Evolutionary conservation across 495 filamentous ascomycete genomes (phyloP).

Genomic region (Xylaria venustula): DNA sequence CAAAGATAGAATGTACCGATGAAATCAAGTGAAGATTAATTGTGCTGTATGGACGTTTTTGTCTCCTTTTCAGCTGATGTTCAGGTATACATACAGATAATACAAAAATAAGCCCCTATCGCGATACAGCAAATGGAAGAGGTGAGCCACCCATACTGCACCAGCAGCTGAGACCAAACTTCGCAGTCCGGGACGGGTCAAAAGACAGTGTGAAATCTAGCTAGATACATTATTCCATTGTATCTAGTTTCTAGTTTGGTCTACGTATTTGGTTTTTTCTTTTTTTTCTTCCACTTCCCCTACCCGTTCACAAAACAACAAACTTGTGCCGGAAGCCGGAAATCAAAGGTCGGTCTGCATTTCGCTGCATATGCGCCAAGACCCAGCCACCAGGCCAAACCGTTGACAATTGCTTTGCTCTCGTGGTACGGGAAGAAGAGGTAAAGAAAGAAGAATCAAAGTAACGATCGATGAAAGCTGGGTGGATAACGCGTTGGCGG

Average conservation of each 20-base stretch:
- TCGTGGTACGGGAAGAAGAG: not conserved
- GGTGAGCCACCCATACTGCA: too few relatives aligned
- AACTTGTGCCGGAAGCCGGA: constrained; percentile 13
- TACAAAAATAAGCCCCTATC: too few relatives aligned
- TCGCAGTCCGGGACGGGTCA: not conserved
- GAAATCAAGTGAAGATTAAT: too few relatives aligned
- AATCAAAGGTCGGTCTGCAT: constrained; percentile 15
- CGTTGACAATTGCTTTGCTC: constrained; percentile 3
- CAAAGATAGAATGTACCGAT: too few relatives aligned
- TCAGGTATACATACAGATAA: not conserved
- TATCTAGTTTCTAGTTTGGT: not conserved
- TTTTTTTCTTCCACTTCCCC: not conserved
- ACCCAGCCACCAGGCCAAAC: constrained; percentile 1
- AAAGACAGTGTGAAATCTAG: not conserved
- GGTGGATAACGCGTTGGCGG: not conserved
- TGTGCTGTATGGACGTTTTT: not conserved
- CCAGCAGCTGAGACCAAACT: constrained; percentile 1
- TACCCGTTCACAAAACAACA: too few relatives aligned
- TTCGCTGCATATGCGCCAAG: constrained; percentile 17
- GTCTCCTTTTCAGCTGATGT: not conserved
- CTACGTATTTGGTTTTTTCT: not conserved
- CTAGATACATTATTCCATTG: not conserved
- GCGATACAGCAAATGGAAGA: too few relatives aligned
- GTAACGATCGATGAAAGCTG: not conserved
- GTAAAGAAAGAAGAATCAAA: not conserved